Percentiles rank a stretch among this genome's conserved stretches.
phyloP scores from a whole-genome alignment of 768 basidiomycete genomes.

The Podaxis sp. region DNA sequence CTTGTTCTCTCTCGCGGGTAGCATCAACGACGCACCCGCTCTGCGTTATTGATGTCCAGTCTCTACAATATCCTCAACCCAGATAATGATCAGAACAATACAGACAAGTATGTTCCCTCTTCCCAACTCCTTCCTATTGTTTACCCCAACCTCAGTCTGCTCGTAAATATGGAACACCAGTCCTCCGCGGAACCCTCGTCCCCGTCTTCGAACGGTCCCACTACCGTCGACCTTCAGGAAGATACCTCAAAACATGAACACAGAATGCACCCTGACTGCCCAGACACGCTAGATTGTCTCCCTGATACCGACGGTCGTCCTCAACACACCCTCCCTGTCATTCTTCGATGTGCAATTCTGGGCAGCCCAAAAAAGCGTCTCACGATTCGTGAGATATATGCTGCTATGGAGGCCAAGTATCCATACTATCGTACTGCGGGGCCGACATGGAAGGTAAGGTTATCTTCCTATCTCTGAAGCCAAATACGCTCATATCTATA shows the following conservation, averaged over 20 bases:
- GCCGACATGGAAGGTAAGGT: constrained; percentile 78
- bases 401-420: constrained; percentile 85
- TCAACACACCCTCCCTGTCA: constrained; percentile 83
- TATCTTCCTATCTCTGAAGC: constrained; percentile 11
- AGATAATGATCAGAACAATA: constrained; percentile 36
- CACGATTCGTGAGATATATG: constrained; percentile 84
- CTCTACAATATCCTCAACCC: constrained; percentile 60
- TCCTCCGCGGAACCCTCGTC: constrained; percentile 5
- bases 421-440: constrained; percentile 79
- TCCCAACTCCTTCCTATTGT: constrained; percentile 10
- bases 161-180: constrained; percentile 26
- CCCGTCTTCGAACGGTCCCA: constrained; percentile 8
- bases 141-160: constrained; percentile 24
- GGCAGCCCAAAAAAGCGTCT: constrained; percentile 74
- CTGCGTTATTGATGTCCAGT: constrained; percentile 46
- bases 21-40: constrained; percentile 19
- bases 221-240: constrained; percentile 14
- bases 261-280: constrained; percentile 72
- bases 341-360: constrained; percentile 80
- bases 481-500: constrained; percentile 14
- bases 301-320: constrained; percentile 79
- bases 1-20: constrained; percentile 24
- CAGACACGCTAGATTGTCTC: constrained; percentile 73
- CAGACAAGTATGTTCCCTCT: constrained; percentile 39
- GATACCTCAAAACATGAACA: constrained; percentile 38